phyloP scores from a whole-genome alignment of 148 eudicot genomes.

The Nepenthes mirabilis region DNA sequence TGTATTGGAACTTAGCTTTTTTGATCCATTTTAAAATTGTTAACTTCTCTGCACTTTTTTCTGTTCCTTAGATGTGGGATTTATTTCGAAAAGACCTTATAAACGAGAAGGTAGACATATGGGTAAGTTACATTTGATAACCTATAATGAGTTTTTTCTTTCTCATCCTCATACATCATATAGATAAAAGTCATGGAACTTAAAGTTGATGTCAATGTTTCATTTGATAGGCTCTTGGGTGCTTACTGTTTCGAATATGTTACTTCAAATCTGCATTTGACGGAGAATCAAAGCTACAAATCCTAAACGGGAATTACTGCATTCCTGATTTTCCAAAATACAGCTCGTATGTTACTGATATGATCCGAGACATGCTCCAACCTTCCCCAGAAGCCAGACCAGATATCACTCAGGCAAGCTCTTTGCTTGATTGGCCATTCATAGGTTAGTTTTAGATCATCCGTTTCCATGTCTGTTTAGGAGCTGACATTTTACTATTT shows the following conservation, averaged over 20 bases:
- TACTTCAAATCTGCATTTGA: slow-evolving; percentile 97
- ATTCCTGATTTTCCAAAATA: slow-evolving; percentile 91
- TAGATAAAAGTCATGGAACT: not conserved
- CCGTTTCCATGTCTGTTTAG: slow-evolving; percentile 23
- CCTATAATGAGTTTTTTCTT: too few relatives aligned
- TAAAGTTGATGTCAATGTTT: not conserved
- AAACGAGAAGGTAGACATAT: slow-evolving; percentile 94
- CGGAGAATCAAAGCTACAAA: slow-evolving; percentile 97
- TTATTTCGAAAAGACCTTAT: slow-evolving; percentile 69
- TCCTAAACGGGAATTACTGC: slow-evolving; percentile 90
- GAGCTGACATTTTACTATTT: slow-evolving; percentile 7
- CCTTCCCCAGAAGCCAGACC: slow-evolving; percentile 92
- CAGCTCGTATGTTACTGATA: slow-evolving; percentile 53
- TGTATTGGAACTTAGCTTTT: too few relatives aligned
- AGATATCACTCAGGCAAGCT: slow-evolving; percentile 99
- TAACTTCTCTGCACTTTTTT: slow-evolving; percentile 21
- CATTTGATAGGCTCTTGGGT: slow-evolving; percentile 72
- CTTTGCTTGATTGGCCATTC: slow-evolving; percentile 80
- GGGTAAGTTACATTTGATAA: slow-evolving; percentile 50
- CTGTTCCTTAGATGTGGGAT: slow-evolving; percentile 91
- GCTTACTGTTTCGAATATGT: slow-evolving; percentile 88
- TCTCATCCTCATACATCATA: too few relatives aligned
- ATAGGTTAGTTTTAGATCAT: slow-evolving; percentile 63
- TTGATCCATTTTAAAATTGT: slow-evolving; percentile 1
- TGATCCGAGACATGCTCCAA: slow-evolving; percentile 84